Percentiles rank a stretch among this genome's conserved stretches.
phyloP scores from a whole-genome alignment of 192 early-diverging fungal genomes.

The Umbelopsis vinacea region DNA sequence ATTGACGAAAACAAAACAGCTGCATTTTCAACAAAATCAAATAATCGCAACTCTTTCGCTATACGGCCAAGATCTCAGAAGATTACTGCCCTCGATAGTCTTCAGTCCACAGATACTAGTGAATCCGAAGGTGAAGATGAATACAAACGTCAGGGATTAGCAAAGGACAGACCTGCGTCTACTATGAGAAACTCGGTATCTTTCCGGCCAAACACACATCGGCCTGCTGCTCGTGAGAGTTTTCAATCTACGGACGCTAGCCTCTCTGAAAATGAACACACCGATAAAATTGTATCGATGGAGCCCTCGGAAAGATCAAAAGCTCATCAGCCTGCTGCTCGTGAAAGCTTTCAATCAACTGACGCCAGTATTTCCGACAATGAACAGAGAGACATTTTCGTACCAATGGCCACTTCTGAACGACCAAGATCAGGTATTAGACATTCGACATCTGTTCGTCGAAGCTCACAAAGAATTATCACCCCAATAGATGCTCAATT shows the following conservation, averaged over 20 bases:
- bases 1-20: background rate
- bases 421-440: background rate
- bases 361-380: background rate
- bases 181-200: background rate
- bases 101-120: background rate
- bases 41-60: background rate
- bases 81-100: background rate
- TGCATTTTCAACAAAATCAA: background rate
- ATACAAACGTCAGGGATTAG: background rate
- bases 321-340: background rate
- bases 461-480: conserved; percentile 11
- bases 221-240: background rate
- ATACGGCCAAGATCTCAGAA: conserved; percentile 5
- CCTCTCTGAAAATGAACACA: no score
- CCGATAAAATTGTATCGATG: no score
- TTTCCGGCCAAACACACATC: background rate
- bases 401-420: background rate
- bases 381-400: background rate
- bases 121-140: background rate
- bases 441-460: background rate
- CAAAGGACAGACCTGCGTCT: no score
- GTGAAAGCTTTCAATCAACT: background rate
- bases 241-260: background rate
- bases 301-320: background rate
- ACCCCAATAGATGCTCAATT: conserved; percentile 2